Base-by-base conservation (phyloP, 2,329 filamentous ascomycete genomes). In the Arachnomyces sp. region DNA sequence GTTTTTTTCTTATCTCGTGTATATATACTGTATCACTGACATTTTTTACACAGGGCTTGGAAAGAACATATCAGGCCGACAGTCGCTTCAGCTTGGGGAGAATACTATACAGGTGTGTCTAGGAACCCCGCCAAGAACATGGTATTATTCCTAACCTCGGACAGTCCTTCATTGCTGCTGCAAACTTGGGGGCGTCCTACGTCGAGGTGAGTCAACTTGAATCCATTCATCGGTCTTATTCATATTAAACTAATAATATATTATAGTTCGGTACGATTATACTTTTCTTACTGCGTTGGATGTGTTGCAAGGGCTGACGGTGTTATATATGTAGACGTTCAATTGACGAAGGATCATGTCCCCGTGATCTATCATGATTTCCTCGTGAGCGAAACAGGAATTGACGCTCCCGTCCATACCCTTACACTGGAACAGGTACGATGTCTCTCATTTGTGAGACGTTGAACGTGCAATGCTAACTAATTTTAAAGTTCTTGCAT, bases 321-420 rank as follows among this genome's bases (percentile, higher is more conserved):
- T 52, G 82, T n/a, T n/a, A n/a, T n/a, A n/a, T 29, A 14, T 42
- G 39, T 84, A 55, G 92, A 98, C 59, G 92, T 98, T 1, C 92
- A 98, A 60, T 71, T 98, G 30, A 98, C 92, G n/a, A 98, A 98
- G 57, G 92, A 98, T 58, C 88, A 93, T 54, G 88, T 98, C 1
- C 92, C 92, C 0, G 90, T 98, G 49, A 95, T 98, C 54, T 98
- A 98, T 59, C 92, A 98, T 59, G 92, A 98, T 62, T 98, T 98
- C 56, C 73, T 96, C 11, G 92, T 98, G 60, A 95, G 88, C 57
- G 92, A 98, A 65, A 96, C 92, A 0, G 92, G 93, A 7, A 92
- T 95, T 39, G 92, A 98, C 57, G 92, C 92, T 0, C 92, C 92
- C 0, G 90, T 98, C 2, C 92, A 98, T 59, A 94, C 87, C 0